Conservation (phyloP, 352 stramenopile genomes). For the Globisporangium iwayamae region DNA sequence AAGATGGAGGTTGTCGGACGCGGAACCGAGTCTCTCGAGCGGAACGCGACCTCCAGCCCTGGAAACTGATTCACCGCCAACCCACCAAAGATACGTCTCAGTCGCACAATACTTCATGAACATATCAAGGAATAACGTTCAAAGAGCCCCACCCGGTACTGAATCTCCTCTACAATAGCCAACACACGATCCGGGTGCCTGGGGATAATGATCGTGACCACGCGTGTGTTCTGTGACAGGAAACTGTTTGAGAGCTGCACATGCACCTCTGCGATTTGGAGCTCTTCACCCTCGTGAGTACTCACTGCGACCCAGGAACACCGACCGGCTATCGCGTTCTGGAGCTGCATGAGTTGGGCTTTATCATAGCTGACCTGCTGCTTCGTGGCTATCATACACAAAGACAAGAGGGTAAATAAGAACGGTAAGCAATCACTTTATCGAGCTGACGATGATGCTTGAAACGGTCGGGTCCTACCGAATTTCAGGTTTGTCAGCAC, state of each 20-base stretch:
- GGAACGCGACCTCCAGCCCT: slow-evolving; percentile 26
- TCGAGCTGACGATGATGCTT: not conserved
- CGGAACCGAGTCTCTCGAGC: slow-evolving; percentile 35
- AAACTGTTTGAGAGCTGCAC: slow-evolving; percentile 18
- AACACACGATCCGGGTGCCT: slow-evolving; percentile 46
- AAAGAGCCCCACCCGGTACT: slow-evolving; percentile 21
- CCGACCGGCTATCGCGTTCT: slow-evolving; percentile 22
- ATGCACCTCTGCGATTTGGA: slow-evolving; percentile 40
- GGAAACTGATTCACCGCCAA: slow-evolving; percentile 29
- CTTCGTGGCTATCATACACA: slow-evolving; percentile 8
- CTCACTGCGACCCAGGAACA: slow-evolving; percentile 54
- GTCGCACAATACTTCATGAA: not conserved
- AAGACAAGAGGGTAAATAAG: too few relatives aligned
- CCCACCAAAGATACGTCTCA: not conserved
- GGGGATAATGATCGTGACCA: slow-evolving; percentile 57
- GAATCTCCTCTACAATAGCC: slow-evolving; percentile 34
- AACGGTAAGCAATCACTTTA: too few relatives aligned
- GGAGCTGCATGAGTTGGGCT: slow-evolving; percentile 9
- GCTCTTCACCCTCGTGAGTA: slow-evolving; percentile 68
- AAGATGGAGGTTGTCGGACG: slow-evolving; percentile 34
- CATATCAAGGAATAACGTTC: too few relatives aligned
- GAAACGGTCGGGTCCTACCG: slow-evolving; percentile 26
- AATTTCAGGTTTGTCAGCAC: slow-evolving; percentile 69
- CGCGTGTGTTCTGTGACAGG: not conserved
- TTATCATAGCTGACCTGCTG: slow-evolving; percentile 7